These are phyloP conservation scores for Cystoderma amianthinum DNA, from an alignment of 768 basidiomycete species.

Conservation along the genomic window DNA sequence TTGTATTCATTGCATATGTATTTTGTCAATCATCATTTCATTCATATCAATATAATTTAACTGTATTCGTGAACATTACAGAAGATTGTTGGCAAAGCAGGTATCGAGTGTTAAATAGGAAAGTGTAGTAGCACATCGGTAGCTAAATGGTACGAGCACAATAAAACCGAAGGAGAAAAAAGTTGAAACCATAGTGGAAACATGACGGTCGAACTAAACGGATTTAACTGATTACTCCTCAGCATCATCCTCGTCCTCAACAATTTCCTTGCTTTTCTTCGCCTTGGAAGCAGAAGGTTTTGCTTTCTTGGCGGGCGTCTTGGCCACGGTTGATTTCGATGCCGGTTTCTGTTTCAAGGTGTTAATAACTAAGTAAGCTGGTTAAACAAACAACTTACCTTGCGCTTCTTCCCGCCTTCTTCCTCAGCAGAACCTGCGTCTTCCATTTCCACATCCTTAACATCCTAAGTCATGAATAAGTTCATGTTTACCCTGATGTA, in stretches of 20 bases:
- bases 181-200: neutral
- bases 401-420: constrained; percentile 58
- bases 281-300: constrained; percentile 31
- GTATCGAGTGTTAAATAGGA: too few relatives aligned
- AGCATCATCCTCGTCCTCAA: constrained; percentile 39
- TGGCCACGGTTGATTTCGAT: constrained; percentile 30
- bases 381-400: constrained; percentile 33
- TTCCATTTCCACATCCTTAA: constrained; percentile 36
- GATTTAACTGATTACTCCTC: constrained; percentile 5
- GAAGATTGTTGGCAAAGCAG: too few relatives aligned
- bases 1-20: too few relatives aligned
- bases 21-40: too few relatives aligned
- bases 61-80: too few relatives aligned
- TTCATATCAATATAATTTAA: too few relatives aligned
- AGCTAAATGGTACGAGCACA: too few relatives aligned
- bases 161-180: neutral
- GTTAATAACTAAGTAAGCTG: neutral
- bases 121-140: too few relatives aligned
- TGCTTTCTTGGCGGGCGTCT: constrained; percentile 40
- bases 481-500: constrained; percentile 13
- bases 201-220: neutral
- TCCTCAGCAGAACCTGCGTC: constrained; percentile 37
- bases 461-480: constrained; percentile 12
- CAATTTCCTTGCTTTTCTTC: constrained; percentile 43
- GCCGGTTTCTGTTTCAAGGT: constrained; percentile 30